Conservation (phyloP, 495 filamentous ascomycete species). For the Stereocaulon alpinum region DNA sequence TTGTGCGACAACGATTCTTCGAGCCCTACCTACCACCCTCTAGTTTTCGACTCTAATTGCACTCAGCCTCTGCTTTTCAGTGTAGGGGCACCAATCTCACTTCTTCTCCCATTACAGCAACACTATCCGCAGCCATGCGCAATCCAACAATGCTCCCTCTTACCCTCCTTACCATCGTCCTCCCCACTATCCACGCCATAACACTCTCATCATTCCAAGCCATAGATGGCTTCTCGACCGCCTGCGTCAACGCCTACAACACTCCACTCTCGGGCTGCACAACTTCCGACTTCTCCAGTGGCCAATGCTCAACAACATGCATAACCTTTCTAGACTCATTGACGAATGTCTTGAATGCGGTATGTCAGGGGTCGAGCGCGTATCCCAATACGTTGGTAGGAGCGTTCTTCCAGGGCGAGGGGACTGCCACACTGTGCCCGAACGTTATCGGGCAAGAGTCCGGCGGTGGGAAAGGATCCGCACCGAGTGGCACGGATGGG, state of each 20-base stretch:
- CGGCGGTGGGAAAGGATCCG: neutral
- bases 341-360: constrained; percentile 16
- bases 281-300: constrained; percentile 24
- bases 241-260: constrained; percentile 23
- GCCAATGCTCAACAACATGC: constrained; percentile 25
- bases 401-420: constrained; percentile 19
- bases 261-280: constrained; percentile 25
- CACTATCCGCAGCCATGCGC: neutral
- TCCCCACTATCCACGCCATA: constrained; percentile 8
- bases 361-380: constrained; percentile 23
- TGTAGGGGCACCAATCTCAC: neutral
- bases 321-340: constrained; percentile 24
- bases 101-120: neutral
- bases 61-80: neutral
- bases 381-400: constrained; percentile 24
- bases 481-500: neutral
- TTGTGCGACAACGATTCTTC: neutral
- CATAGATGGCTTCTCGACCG: constrained; percentile 19
- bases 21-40: neutral
- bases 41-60: neutral
- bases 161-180: neutral
- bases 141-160: neutral
- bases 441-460: constrained; percentile 3
- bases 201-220: constrained; percentile 20
- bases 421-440: constrained; percentile 22